Conservation (phyloP, 169 alveolate species). For the Condylostoma magnum region DNA sequence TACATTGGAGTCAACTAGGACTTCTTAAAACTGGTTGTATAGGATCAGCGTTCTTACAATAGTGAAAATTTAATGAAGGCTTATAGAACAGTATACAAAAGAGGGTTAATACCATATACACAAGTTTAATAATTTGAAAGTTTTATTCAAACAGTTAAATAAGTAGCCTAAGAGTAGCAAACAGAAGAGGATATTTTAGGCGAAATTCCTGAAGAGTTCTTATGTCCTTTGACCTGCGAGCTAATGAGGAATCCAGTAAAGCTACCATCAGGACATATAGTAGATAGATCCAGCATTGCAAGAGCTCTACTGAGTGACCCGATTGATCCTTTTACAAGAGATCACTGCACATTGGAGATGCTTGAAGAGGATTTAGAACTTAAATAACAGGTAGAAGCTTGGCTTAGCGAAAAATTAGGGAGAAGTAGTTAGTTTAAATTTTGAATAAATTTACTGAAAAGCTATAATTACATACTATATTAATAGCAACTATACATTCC, state of each 20-base stretch:
- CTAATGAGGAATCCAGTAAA: slow-evolving; percentile 74
- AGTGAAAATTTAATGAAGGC: slow-evolving; percentile 54
- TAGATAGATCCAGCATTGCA: slow-evolving; percentile 59
- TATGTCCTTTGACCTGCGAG: slow-evolving; percentile 45
- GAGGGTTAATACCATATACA: slow-evolving; percentile 25
- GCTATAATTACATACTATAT: too few relatives aligned
- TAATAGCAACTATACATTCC: too few relatives aligned
- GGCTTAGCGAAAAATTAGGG: slow-evolving; percentile 42
- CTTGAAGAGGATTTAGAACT: slow-evolving; percentile 56
- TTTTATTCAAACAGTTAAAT: not conserved
- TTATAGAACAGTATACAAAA: slow-evolving; percentile 35
- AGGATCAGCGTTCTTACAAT: slow-evolving; percentile 64
- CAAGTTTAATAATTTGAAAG: not conserved
- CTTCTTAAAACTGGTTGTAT: slow-evolving; percentile 49
- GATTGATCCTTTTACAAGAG: slow-evolving; percentile 71
- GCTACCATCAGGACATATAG: slow-evolving; percentile 63
- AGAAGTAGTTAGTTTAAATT: slow-evolving; percentile 28
- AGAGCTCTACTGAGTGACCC: slow-evolving; percentile 76
- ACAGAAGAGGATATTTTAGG: slow-evolving; percentile 42
- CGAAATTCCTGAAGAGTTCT: slow-evolving; percentile 76
- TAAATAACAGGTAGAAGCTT: slow-evolving; percentile 54
- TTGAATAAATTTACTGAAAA: too few relatives aligned
- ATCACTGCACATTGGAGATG: slow-evolving; percentile 55
- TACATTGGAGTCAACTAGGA: slow-evolving; percentile 42
- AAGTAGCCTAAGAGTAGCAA: not conserved